phyloP scores from a whole-genome alignment of 1,284 basidiomycete genomes.

The Cryptococcus sp. region DNA sequence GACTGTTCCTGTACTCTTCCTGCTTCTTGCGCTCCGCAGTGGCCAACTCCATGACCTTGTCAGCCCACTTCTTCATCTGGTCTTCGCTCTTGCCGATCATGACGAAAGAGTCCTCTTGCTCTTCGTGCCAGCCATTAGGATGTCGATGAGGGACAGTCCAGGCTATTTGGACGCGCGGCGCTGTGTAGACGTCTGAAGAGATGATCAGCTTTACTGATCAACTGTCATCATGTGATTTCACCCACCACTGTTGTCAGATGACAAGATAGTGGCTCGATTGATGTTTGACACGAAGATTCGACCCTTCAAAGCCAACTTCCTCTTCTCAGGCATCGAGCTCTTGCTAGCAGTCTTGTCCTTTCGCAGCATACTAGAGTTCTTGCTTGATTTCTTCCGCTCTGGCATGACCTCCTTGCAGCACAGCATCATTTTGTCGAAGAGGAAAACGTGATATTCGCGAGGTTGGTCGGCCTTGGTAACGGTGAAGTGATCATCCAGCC shows the following conservation, averaged over 20 bases:
- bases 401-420: constrained; percentile 84
- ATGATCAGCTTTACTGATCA: not conserved
- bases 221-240: constrained; percentile 22
- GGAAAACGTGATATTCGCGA: constrained; percentile 96
- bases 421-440: constrained; percentile 98
- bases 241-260: constrained; percentile 63
- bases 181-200: constrained; percentile 25
- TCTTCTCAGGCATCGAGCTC: constrained; percentile 59
- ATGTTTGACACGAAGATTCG: constrained; percentile 98
- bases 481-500: constrained; percentile 91
- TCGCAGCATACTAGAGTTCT: constrained; percentile 46
- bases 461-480: constrained; percentile 97
- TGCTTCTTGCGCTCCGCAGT: constrained; percentile 54
- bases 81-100: constrained; percentile 91
- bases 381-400: constrained; percentile 54
- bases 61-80: constrained; percentile 89
- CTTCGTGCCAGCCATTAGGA: constrained; percentile 28
- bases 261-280: constrained; percentile 60
- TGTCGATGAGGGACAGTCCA: constrained; percentile 42
- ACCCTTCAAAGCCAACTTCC: constrained; percentile 87
- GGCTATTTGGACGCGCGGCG: constrained; percentile 37
- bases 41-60: constrained; percentile 82
- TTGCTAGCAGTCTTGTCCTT: constrained; percentile 60
- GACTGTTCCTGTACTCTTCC: constrained; percentile 60
- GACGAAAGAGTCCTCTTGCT: constrained; percentile 79